Conservation (phyloP, 805 yeast species). For the Candida corydali region DNA sequence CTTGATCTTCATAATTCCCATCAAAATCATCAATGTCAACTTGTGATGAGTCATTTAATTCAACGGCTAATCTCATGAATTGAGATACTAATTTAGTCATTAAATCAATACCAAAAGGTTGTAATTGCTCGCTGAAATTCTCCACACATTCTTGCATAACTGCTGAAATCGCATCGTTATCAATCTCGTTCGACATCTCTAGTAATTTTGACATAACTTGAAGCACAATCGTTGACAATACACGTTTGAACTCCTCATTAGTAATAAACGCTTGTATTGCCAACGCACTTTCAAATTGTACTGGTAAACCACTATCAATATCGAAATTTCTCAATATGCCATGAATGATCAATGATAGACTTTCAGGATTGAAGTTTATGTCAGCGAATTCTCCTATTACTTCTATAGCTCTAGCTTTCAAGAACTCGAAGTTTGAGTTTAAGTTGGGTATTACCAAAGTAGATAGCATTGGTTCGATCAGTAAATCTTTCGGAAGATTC, state of each 20-base stretch:
- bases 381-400: constrained; percentile 61
- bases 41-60: constrained; percentile 49
- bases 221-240: constrained; percentile 63
- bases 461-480: constrained; percentile 67
- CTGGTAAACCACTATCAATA: constrained; percentile 50
- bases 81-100: constrained; percentile 64
- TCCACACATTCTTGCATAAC: constrained; percentile 97
- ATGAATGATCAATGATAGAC: constrained; percentile 24
- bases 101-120: constrained; percentile 67
- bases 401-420: constrained; percentile 74
- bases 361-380: constrained; percentile 42
- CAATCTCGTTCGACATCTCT: constrained; percentile 72
- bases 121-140: constrained; percentile 78
- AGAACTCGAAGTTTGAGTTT: constrained; percentile 54
- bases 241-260: constrained; percentile 62
- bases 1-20: constrained; percentile 28
- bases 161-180: constrained; percentile 79
- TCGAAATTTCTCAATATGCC: constrained; percentile 31
- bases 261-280: constrained; percentile 78
- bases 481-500: constrained; percentile 56
- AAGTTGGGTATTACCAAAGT: constrained; percentile 71
- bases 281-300: constrained; percentile 77
- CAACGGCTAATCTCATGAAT: constrained; percentile 41
- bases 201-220: constrained; percentile 80
- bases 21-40: constrained; percentile 24